phyloP scores from a whole-genome alignment of 2,329 filamentous ascomycete genomes.

The Clonostachys sp. region DNA sequence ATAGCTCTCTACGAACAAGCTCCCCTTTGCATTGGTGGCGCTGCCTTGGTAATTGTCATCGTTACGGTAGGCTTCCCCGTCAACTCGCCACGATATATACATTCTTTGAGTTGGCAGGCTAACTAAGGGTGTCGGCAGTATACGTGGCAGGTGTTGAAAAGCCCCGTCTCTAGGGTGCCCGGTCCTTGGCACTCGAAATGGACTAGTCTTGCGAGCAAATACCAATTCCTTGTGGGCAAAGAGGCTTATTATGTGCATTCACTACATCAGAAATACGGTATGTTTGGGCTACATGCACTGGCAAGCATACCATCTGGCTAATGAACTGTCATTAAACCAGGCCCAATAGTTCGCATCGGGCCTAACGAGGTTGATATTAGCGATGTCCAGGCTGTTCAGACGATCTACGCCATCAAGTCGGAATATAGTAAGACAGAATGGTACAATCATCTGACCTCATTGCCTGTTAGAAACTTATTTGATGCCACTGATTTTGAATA shows the following conservation, averaged over 20 bases:
- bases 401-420: slow-evolving; percentile 23
- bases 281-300: neutral
- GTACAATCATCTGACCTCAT: slow-evolving; percentile 11
- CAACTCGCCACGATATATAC: no score
- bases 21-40: no score
- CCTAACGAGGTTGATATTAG: slow-evolving; percentile 14
- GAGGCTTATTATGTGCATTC: slow-evolving; percentile 10
- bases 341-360: slow-evolving; percentile 19
- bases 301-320: neutral
- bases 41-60: no score
- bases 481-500: slow-evolving; percentile 27
- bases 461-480: slow-evolving; percentile 22
- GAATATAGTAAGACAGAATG: slow-evolving; percentile 14
- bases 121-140: neutral
- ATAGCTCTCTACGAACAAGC: no score
- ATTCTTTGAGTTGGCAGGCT: no score
- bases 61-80: no score
- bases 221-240: slow-evolving; percentile 9
- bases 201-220: slow-evolving; percentile 8
- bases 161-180: slow-evolving; percentile 9
- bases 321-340: slow-evolving; percentile 3
- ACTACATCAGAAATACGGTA: slow-evolving; percentile 15
- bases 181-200: slow-evolving; percentile 16
- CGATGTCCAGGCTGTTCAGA: slow-evolving; percentile 11
- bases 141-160: neutral